Evolutionary conservation across 139 green algal genomes (phyloP).

Genomic region (Desmodesmus armatus): DNA sequence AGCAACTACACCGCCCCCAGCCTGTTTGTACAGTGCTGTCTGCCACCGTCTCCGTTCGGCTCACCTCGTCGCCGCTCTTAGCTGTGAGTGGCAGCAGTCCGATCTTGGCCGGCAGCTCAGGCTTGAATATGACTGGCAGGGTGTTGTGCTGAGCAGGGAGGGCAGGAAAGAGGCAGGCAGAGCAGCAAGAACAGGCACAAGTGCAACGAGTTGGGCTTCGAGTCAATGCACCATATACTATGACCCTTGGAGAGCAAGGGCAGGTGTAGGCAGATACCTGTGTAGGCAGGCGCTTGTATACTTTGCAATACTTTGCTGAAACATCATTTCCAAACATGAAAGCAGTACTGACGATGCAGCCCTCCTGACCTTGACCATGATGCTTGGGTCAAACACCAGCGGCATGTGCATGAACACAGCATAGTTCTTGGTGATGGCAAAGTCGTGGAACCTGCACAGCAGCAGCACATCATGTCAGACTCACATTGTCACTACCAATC

Average conservation of each 20-base stretch:
- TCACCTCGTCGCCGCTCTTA: constrained; percentile 33
- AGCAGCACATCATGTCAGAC: too few species aligned
- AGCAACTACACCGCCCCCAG: too few species aligned
- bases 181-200: neutral
- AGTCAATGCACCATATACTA: too few species aligned
- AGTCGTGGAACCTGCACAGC: constrained; percentile 57
- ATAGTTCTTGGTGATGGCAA: constrained; percentile 79
- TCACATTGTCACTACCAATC: too few species aligned
- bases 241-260: too few species aligned
- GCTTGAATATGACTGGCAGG: constrained; percentile 32
- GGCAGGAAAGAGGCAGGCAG: neutral
- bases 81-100: constrained; percentile 40
- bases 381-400: constrained; percentile 75
- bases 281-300: too few species aligned
- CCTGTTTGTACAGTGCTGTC: neutral
- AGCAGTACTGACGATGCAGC: too few species aligned
- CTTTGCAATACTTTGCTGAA: too few species aligned
- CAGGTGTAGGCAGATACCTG: too few species aligned
- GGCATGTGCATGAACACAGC: constrained; percentile 82
- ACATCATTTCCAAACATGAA: too few species aligned
- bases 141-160: constrained; percentile 38
- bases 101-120: constrained; percentile 37
- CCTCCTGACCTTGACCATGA: constrained; percentile 65
- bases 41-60: neutral
- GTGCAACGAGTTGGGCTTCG: too few species aligned